Percentiles rank a stretch among this genome's conserved stretches.
phyloP scores from a whole-genome alignment of 306 rosid genomes.

The Castanea sativa region DNA sequence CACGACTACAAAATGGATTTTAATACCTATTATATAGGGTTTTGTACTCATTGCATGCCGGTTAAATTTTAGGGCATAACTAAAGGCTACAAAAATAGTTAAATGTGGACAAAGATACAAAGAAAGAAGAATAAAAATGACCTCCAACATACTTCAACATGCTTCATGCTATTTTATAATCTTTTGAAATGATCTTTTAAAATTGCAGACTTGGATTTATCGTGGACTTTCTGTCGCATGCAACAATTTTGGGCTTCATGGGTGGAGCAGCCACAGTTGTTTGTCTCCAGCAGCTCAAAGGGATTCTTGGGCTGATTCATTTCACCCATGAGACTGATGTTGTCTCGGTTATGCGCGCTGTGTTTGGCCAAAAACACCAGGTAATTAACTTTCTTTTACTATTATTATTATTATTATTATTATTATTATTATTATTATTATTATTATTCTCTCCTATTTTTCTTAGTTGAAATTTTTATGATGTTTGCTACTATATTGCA shows the following conservation, averaged over 20 bases:
- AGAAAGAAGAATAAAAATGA: no score
- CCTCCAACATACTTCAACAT: no score
- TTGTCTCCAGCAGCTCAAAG: slow-evolving; percentile 79
- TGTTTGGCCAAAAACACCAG: slow-evolving; percentile 69
- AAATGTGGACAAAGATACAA: not conserved
- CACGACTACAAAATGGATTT: no score
- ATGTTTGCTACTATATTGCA: not conserved
- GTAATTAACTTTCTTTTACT: slow-evolving; percentile 23
- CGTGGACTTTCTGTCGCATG: slow-evolving; percentile 94
- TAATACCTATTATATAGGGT: not conserved
- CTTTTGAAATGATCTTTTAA: not conserved
- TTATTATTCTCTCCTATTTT: not conserved
- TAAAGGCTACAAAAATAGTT: not conserved
- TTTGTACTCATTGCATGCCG: not conserved
- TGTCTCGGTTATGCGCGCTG: slow-evolving; percentile 76
- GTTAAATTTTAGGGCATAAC: not conserved
- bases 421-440: no score
- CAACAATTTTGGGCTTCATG: slow-evolving; percentile 95
- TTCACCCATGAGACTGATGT: slow-evolving; percentile 74
- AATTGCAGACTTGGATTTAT: slow-evolving; percentile 74
- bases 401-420: no score
- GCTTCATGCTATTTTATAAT: not conserved
- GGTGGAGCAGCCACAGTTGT: slow-evolving; percentile 97
- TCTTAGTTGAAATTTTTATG: not conserved
- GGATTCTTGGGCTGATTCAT: slow-evolving; percentile 69